Evolutionary conservation across 257 asterid genomes (phyloP).

Genomic region (Buddleja alternifolia): DNA sequence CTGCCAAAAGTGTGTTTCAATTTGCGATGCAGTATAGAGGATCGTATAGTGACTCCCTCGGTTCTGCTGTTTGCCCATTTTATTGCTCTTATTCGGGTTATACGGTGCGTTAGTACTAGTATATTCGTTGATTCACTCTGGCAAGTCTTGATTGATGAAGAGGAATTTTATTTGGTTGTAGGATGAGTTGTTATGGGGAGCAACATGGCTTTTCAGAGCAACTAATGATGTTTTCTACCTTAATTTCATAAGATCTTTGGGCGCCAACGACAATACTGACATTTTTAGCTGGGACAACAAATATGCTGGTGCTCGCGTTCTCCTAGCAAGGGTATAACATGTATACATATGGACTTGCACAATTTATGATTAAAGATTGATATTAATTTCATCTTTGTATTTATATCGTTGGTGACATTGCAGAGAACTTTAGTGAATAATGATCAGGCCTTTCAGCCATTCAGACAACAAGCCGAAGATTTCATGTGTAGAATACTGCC

Average conservation of each 20-base stretch:
- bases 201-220: constrained; percentile 82
- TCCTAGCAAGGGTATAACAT: constrained; percentile 75
- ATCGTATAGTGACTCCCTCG: constrained; percentile 76
- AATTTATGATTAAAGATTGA: too few relatives aligned
- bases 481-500: constrained; percentile 77
- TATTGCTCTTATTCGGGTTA: constrained; percentile 88
- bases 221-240: constrained; percentile 62
- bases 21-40: constrained; percentile 76
- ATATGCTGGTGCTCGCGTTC: constrained; percentile 82
- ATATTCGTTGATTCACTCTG: too few relatives aligned
- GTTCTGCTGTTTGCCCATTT: constrained; percentile 72
- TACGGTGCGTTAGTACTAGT: constrained; percentile 39
- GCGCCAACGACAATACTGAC: constrained; percentile 59
- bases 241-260: constrained; percentile 51
- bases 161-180: constrained; percentile 8
- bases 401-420: too few relatives aligned
- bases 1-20: constrained; percentile 63
- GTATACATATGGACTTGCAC: too few relatives aligned
- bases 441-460: constrained; percentile 47
- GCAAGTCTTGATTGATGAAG: neutral
- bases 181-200: constrained; percentile 94
- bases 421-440: constrained; percentile 65
- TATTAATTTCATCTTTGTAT: too few relatives aligned
- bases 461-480: constrained; percentile 61
- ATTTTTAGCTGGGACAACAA: constrained; percentile 94